Evolutionary conservation across 305 asterid genomes (phyloP), one percentile per base, ranked within the genome.

Genomic region (Fraxinus floribunda): DNA sequence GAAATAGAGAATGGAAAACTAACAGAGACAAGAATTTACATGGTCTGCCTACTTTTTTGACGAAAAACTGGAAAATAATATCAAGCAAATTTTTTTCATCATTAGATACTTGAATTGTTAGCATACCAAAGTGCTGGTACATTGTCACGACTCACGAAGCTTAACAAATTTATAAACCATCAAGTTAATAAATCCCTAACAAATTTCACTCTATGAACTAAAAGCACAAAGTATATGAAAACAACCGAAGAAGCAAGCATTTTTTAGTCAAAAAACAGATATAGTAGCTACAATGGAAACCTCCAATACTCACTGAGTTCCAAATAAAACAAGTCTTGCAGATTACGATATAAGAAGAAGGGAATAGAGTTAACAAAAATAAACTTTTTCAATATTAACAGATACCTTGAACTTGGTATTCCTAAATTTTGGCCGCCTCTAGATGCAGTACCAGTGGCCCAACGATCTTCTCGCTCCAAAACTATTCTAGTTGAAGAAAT

Each of bases 321-420:
- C 9, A 10, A 39, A 49, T 41, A 36, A n/a, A 76, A 35, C 46
- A 60, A 70, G 64, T 66, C 29, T 39, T 34, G 22, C 35, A 68
- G 82, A 78, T 46, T 15, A 49, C 10, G n/a, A 41, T 57, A 79
- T 66, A 39, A 79, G 35, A 76, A 77, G 41, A 6, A 60, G 35
- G 38, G 71, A 78, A 80, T 49, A 77, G 55, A 30, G 0, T 57
- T 18, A 76, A 79, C n/a, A 49, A 29, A 15, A 79, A 76, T 62
- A 87, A 87, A 78, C 41, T 79, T 83, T 60, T 70, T 70, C 4
- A 32, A 70, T 70, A 70, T 15, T 30, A 70, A 5, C 16, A 46
- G 32, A 84, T 88, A 95, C 99, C 99, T 94, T 76, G 95, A 77
- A 88, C 84, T 87, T 76, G 80, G 87, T 79, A 81, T 78, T 87